A percentile compares a stretch with the other conserved stretches of the same genome.
phyloP scores from a whole-genome alignment of 208 protist species.

The Phytomonas sp. region DNA sequence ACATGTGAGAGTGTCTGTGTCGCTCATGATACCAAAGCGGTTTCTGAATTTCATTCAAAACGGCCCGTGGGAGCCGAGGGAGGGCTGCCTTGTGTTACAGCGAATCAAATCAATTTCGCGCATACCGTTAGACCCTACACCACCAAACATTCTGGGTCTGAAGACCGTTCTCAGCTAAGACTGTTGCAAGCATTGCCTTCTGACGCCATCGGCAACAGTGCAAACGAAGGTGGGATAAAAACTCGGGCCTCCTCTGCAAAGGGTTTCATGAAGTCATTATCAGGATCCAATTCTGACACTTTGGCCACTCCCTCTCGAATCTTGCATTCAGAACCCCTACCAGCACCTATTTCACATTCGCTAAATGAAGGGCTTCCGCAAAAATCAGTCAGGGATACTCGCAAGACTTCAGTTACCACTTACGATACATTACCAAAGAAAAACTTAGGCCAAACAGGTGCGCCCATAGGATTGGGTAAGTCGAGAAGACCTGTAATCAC shows the following conservation, averaged over 20 bases:
- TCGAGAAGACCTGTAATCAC: not conserved
- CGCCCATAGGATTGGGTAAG: not conserved
- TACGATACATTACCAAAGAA: not conserved
- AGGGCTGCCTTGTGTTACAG: not conserved
- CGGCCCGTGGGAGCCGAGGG: not conserved
- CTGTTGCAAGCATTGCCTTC: not conserved
- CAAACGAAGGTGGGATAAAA: not conserved
- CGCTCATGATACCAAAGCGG: not conserved
- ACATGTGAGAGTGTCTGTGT: not conserved
- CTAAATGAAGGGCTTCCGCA: not conserved
- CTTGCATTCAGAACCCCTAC: not conserved
- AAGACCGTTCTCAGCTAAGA: not conserved
- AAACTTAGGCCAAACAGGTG: not conserved
- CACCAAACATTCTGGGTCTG: not conserved
- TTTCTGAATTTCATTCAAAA: not conserved
- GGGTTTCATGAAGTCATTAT: not conserved
- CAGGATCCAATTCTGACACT: not conserved
- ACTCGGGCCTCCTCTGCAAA: not conserved
- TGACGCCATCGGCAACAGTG: not conserved
- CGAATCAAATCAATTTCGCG: not conserved
- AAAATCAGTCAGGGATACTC: not conserved
- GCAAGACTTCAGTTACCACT: not conserved
- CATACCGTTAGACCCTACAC: not conserved
- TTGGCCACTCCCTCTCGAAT: not conserved
- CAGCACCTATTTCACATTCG: not conserved